phyloP scores from a whole-genome alignment of 441 rosid species.

The Biscutella auriculata region DNA sequence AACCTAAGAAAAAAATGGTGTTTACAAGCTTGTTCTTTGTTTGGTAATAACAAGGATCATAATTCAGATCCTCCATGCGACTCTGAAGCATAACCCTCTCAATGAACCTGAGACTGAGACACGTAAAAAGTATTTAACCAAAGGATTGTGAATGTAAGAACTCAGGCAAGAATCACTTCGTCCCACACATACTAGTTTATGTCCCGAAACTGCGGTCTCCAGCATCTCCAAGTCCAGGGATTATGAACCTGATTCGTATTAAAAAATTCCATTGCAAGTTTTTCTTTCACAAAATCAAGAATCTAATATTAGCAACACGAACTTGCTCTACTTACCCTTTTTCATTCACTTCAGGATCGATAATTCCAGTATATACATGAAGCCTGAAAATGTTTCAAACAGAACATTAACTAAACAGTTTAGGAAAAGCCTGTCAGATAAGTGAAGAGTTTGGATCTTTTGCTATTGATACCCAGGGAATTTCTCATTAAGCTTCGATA shows the following conservation, averaged over 20 bases:
- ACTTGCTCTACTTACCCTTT: slow-evolving; percentile 43
- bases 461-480: slow-evolving; percentile 57
- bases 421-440: not conserved
- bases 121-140: not conserved
- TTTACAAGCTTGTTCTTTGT: not conserved
- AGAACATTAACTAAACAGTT: not conserved
- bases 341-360: slow-evolving; percentile 68
- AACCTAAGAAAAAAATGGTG: not conserved
- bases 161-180: slow-evolving; percentile 13
- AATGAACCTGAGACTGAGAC: not conserved
- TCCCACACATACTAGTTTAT: not conserved
- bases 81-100: not conserved
- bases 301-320: not conserved
- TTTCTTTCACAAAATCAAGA: not conserved
- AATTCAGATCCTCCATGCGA: not conserved
- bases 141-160: not conserved
- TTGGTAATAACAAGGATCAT: not conserved
- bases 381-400: slow-evolving; percentile 36
- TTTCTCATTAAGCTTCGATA: slow-evolving; percentile 77
- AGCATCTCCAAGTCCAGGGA: slow-evolving; percentile 96
- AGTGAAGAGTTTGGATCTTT: not conserved
- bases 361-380: slow-evolving; percentile 78
- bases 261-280: not conserved
- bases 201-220: slow-evolving; percentile 94
- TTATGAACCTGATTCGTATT: slow-evolving; percentile 41